These are phyloP conservation scores for Diatrype stigma DNA, from an alignment of 2,329 filamentous ascomycete species.

Conservation along the genomic window DNA sequence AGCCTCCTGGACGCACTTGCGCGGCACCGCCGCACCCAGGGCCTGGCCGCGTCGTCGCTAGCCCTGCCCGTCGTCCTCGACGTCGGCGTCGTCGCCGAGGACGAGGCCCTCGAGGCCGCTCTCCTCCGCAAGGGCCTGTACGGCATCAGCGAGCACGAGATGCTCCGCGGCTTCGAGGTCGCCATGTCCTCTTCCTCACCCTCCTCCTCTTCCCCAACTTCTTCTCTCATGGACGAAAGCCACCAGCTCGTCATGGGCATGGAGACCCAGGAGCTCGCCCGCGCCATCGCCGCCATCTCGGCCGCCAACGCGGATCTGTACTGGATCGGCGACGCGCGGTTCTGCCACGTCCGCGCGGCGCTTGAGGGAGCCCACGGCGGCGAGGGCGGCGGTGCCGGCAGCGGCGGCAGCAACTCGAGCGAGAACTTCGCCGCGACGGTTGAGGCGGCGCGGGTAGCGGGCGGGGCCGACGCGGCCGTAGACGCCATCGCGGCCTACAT, in stretches of 20 bases:
- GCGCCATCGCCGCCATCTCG: slow-evolving; percentile 7
- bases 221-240: background rate
- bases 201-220: background rate
- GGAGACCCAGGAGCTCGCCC: slow-evolving; percentile 14
- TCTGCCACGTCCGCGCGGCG: slow-evolving; percentile 15
- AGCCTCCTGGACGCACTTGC: slow-evolving; percentile 28
- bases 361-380: slow-evolving; percentile 8
- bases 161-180: slow-evolving; percentile 18
- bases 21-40: slow-evolving; percentile 16
- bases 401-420: background rate
- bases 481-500: slow-evolving; percentile 12
- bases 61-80: slow-evolving; percentile 27
- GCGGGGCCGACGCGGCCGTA: slow-evolving; percentile 1
- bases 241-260: slow-evolving; percentile 16
- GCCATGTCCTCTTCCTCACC: slow-evolving; percentile 14
- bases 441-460: slow-evolving; percentile 7
- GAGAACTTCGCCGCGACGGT: slow-evolving; percentile 9
- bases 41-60: slow-evolving; percentile 18
- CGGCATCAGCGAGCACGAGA: slow-evolving; percentile 15
- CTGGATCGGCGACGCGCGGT: slow-evolving; percentile 24
- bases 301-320: slow-evolving; percentile 13
- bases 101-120: slow-evolving; percentile 8
- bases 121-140: slow-evolving; percentile 12
- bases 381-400: background rate
- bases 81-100: slow-evolving; percentile 23